These are phyloP conservation scores for Aspergillus texensis DNA, from an alignment of 2,329 filamentous ascomycete genomes.

Conservation along the genomic window DNA sequence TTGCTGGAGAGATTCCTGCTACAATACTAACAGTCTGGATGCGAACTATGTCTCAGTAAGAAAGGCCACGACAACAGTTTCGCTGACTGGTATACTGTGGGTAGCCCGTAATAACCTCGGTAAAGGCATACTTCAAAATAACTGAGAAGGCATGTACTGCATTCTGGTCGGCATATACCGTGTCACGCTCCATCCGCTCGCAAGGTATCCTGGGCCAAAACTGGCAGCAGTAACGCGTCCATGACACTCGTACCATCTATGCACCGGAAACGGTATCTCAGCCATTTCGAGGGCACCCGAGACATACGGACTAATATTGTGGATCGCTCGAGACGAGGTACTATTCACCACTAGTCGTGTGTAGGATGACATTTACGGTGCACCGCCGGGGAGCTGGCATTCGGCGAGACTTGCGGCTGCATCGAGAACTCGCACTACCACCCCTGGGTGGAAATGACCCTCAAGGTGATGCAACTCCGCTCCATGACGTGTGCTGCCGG, in stretches of 20 bases:
- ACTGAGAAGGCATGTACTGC: not conserved
- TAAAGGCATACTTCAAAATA: not conserved
- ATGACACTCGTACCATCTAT: constrained; percentile 6
- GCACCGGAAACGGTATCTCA: constrained; percentile 7
- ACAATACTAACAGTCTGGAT: not conserved
- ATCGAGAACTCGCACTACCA: constrained; percentile 8
- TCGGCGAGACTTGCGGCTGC: constrained; percentile 11
- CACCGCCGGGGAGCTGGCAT: constrained; percentile 8
- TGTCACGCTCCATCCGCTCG: constrained; percentile 19
- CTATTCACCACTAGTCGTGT: constrained; percentile 37
- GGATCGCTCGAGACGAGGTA: constrained; percentile 38
- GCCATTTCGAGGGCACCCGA: constrained; percentile 21
- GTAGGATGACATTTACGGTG: constrained; percentile 35
- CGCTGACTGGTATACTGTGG: not conserved
- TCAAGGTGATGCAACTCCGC: not conserved
- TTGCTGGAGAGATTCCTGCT: not conserved
- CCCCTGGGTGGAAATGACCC: constrained; percentile 7
- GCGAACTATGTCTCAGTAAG: not conserved
- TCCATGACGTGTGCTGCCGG: constrained; percentile 1
- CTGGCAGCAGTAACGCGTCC: constrained; percentile 10
- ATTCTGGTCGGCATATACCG: not conserved
- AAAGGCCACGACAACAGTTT: not conserved
- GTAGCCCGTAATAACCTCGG: not conserved
- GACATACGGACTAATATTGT: constrained; percentile 36
- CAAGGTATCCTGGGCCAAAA: constrained; percentile 19